Conservation (phyloP, 345 rosid genomes). For the Populus euphratica region DNA sequence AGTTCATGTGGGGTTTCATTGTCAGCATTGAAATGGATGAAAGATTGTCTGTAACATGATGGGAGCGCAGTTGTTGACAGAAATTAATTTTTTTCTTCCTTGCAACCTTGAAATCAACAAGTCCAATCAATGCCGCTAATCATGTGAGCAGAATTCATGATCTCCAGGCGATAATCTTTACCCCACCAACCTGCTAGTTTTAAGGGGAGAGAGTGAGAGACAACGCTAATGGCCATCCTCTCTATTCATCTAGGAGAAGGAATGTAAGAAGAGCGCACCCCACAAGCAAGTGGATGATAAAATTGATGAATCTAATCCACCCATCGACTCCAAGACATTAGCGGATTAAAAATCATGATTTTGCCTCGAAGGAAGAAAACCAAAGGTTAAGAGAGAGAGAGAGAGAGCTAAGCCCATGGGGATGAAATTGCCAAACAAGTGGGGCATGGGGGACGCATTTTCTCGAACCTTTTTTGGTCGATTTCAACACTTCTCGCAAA, state of each 20-base stretch:
- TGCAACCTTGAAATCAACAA: not conserved
- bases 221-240: not conserved
- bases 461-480: not conserved
- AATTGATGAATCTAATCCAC: slow-evolving; percentile 15
- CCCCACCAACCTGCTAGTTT: not conserved
- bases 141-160: not conserved
- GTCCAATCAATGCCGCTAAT: not conserved
- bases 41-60: not conserved
- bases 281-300: slow-evolving; percentile 12
- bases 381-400: not conserved
- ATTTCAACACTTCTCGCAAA: not conserved
- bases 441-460: not conserved
- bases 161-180: not conserved
- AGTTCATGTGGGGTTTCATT: not conserved
- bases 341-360: slow-evolving; percentile 16
- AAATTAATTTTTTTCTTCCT: not conserved
- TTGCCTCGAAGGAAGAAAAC: not conserved
- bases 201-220: not conserved
- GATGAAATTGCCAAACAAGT: not conserved
- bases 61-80: not conserved
- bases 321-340: not conserved
- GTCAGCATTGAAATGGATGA: not conserved
- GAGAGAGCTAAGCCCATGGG: not conserved
- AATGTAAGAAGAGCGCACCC: not conserved
- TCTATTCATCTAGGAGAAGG: not conserved